Percentiles rank a stretch among this genome's conserved stretches.
Evolutionary conservation across 2,329 filamentous ascomycete genomes (phyloP).

Genomic region (Dryadomyces sulphureus): DNA sequence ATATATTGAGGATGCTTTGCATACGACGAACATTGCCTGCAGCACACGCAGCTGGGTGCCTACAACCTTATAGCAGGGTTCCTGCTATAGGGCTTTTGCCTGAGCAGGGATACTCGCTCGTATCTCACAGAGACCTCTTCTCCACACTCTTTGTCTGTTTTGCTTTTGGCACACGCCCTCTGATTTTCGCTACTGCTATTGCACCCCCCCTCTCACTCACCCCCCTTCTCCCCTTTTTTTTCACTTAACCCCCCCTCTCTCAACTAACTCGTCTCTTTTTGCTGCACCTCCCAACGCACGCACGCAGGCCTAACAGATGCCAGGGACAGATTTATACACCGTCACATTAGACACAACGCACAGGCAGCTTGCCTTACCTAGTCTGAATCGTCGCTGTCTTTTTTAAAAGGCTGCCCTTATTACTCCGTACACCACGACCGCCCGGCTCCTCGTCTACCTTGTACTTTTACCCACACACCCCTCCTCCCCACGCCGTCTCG

Average conservation of each 20-base stretch:
- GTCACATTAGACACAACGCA: constrained; percentile 1
- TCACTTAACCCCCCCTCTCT: not conserved
- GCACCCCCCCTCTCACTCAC: not conserved
- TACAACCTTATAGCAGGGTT: not conserved
- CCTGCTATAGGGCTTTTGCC: constrained; percentile 7
- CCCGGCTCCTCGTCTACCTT: not conserved
- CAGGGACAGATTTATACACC: constrained; percentile 5
- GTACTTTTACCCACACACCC: constrained; percentile 2
- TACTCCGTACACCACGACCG: constrained; percentile 1
- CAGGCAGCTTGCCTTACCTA: constrained; percentile 1
- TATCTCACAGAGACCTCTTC: too few relatives aligned
- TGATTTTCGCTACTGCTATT: not conserved
- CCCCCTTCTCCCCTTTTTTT: not conserved
- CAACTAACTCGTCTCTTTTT: not conserved
- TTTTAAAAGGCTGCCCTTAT: not conserved
- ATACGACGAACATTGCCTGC: constrained; percentile 1
- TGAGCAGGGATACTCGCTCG: constrained; percentile 1
- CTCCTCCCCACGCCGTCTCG: not conserved
- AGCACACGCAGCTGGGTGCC: not conserved
- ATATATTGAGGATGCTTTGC: not conserved
- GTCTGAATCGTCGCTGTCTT: not conserved
- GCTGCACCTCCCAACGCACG: constrained; percentile 1
- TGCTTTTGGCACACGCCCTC: not conserved
- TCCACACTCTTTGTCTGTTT: not conserved
- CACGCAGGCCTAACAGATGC: constrained; percentile 4